Percentiles rank a stretch among this genome's conserved stretches.
These are phyloP conservation scores for Fusarium sp. DNA, from an alignment of 2,329 filamentous ascomycete genomes.

Conservation along the genomic window DNA sequence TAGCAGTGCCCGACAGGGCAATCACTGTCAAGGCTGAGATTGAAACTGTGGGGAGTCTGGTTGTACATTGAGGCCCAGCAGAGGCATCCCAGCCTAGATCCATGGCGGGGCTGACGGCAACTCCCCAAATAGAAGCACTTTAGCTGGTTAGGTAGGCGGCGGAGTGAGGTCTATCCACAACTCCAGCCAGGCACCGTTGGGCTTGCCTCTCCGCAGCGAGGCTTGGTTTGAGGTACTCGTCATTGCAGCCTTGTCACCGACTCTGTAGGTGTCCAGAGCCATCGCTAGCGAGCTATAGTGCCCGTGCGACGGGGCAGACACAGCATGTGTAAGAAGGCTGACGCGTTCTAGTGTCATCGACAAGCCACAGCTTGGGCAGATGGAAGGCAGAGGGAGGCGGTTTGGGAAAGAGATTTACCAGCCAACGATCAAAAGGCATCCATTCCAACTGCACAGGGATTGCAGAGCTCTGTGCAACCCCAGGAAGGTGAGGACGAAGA, in stretches of 20 bases:
- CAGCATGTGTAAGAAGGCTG: slow-evolving; percentile 31
- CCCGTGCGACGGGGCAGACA: slow-evolving; percentile 16
- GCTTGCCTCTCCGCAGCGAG: slow-evolving; percentile 5
- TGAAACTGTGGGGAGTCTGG: slow-evolving; percentile 22
- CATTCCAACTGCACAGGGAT: not conserved
- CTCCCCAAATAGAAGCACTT: slow-evolving; percentile 38
- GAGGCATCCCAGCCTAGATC: slow-evolving; percentile 14
- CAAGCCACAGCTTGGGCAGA: slow-evolving; percentile 21
- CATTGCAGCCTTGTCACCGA: slow-evolving; percentile 24
- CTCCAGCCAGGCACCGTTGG: slow-evolving; percentile 20
- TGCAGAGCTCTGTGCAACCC: slow-evolving; percentile 15
- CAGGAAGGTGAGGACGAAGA: slow-evolving; percentile 13
- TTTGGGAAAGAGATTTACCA: not conserved
- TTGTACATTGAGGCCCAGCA: slow-evolving; percentile 3
- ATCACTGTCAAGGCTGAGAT: slow-evolving; percentile 22
- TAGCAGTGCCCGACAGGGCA: slow-evolving; percentile 9
- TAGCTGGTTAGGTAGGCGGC: slow-evolving; percentile 15
- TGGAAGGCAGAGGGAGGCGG: not conserved
- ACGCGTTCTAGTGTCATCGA: slow-evolving; percentile 22
- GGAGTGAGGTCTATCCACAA: slow-evolving; percentile 20
- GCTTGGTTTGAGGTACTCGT: slow-evolving; percentile 33
- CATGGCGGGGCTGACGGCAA: slow-evolving; percentile 12
- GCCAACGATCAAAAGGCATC: not conserved
- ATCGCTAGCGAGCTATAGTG: slow-evolving; percentile 13
- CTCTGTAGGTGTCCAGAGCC: slow-evolving; percentile 17